phyloP scores from a whole-genome alignment of 2,329 filamentous ascomycete genomes.

The Neophaeococcomyces mojaviensis region DNA sequence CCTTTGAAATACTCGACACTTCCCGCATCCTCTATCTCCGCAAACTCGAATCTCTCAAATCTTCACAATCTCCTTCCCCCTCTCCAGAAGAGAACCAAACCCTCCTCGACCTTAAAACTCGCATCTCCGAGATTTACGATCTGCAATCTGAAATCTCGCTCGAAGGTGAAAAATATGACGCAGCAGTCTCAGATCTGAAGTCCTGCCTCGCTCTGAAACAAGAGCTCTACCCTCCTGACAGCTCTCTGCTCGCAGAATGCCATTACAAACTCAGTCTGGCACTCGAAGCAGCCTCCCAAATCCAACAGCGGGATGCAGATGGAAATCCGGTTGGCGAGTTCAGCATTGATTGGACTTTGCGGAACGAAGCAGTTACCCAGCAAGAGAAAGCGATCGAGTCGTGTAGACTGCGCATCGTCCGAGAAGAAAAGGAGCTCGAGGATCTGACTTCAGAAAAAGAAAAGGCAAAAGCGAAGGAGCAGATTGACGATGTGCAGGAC shows the following conservation, averaged over 20 bases:
- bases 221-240: constrained; percentile 69
- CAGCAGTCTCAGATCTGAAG: constrained; percentile 77
- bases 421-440: constrained; percentile 43
- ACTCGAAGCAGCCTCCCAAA: constrained; percentile 84
- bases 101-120: constrained; percentile 64
- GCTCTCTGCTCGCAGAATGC: constrained; percentile 81
- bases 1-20: constrained; percentile 57
- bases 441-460: constrained; percentile 30
- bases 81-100: constrained; percentile 17
- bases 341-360: constrained; percentile 46
- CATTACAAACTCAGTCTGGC: constrained; percentile 95
- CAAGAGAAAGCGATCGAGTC: constrained; percentile 56
- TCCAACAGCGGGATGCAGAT: constrained; percentile 36
- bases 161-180: constrained; percentile 85
- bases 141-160: constrained; percentile 93
- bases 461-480: constrained; percentile 34
- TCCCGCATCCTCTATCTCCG: constrained; percentile 52
- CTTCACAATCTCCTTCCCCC: constrained; percentile 23
- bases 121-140: constrained; percentile 87
- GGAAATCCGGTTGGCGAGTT: constrained; percentile 35
- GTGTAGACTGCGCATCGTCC: constrained; percentile 47
- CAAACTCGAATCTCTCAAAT: constrained; percentile 45
- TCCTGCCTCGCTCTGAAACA: constrained; percentile 71
- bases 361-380: constrained; percentile 50
- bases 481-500: constrained; percentile 52